These are phyloP conservation scores for Hypoxylon fragiforme DNA, from an alignment of 495 filamentous ascomycete genomes.

Conservation along the genomic window DNA sequence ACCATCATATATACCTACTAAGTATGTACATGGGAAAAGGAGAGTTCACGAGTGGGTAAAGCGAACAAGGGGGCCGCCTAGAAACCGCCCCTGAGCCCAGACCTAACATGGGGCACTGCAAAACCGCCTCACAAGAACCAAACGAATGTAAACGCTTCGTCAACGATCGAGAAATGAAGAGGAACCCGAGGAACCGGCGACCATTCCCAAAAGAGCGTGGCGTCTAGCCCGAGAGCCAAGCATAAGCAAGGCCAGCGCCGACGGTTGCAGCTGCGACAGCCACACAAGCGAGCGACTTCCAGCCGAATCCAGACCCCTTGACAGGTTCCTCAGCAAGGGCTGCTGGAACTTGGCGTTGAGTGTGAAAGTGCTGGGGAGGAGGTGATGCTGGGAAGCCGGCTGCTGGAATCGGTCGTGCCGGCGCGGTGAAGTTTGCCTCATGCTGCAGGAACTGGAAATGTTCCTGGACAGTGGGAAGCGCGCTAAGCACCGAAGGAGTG, in stretches of 20 bases:
- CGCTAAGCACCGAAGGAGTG: not conserved
- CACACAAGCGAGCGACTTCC: constrained; percentile 30
- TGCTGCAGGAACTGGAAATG: not conserved
- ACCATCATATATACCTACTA: not conserved
- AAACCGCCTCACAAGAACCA: constrained; percentile 16
- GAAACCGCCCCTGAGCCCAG: too few species aligned
- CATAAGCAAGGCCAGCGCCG: constrained; percentile 24
- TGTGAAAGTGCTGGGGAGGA: constrained; percentile 6
- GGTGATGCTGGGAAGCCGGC: not conserved
- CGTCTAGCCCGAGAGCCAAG: constrained; percentile 21
- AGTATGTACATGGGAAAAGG: not conserved
- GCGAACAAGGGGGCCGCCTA: not conserved
- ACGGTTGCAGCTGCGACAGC: constrained; percentile 21
- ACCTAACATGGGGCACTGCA: constrained; percentile 23
- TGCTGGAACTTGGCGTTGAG: constrained; percentile 17
- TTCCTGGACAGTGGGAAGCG: not conserved
- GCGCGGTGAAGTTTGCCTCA: not conserved
- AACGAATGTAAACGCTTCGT: not conserved
- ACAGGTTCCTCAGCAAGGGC: constrained; percentile 6
- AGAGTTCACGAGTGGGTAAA: not conserved
- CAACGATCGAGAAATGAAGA: not conserved
- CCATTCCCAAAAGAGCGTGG: constrained; percentile 1
- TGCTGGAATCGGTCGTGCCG: not conserved
- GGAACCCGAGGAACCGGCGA: not conserved
- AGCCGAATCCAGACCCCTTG: constrained; percentile 11